These are phyloP conservation scores for Sphenostylis stenocarpa DNA, from an alignment of 306 rosid genomes.

Conservation along the genomic window DNA sequence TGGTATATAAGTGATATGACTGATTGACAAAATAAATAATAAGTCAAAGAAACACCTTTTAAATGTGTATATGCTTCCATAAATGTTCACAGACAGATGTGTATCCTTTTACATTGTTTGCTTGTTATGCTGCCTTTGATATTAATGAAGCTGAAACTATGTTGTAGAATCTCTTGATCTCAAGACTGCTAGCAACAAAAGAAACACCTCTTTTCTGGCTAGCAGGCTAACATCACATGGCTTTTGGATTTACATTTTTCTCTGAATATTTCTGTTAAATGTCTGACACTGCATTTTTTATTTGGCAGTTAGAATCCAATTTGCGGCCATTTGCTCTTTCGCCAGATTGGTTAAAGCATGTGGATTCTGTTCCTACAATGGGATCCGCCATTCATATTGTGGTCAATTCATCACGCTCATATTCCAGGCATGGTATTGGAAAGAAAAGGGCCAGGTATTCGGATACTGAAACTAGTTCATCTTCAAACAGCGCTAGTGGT, in stretches of 20 bases:
- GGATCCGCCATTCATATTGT: conserved; percentile 88
- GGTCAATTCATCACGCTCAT: conserved; percentile 58
- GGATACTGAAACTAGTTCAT: conserved; percentile 61
- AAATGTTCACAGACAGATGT: neutral
- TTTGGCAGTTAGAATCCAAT: conserved; percentile 79
- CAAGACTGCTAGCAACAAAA: conserved; percentile 13
- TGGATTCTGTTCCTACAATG: conserved; percentile 74
- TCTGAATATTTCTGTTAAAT: conserved; percentile 2
- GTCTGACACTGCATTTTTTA: conserved; percentile 28
- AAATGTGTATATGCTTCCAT: neutral
- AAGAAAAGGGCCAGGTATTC: conserved; percentile 67
- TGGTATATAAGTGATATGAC: neutral
- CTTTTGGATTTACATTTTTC: conserved; percentile 23
- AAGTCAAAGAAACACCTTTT: neutral
- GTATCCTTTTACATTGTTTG: neutral
- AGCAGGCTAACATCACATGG: conserved; percentile 3
- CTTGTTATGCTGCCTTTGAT: neutral
- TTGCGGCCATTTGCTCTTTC: conserved; percentile 66
- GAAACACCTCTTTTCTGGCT: neutral
- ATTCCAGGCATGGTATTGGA: conserved; percentile 59
- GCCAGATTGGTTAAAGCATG: conserved; percentile 82
- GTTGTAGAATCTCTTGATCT: conserved; percentile 18
- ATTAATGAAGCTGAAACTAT: neutral
- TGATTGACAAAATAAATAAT: neutral
- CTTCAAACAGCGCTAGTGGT: conserved; percentile 68